Evolutionary conservation across 768 basidiomycete genomes (phyloP), one percentile per base, ranked within the genome.

Genomic region (Tephrocybe sp.): DNA sequence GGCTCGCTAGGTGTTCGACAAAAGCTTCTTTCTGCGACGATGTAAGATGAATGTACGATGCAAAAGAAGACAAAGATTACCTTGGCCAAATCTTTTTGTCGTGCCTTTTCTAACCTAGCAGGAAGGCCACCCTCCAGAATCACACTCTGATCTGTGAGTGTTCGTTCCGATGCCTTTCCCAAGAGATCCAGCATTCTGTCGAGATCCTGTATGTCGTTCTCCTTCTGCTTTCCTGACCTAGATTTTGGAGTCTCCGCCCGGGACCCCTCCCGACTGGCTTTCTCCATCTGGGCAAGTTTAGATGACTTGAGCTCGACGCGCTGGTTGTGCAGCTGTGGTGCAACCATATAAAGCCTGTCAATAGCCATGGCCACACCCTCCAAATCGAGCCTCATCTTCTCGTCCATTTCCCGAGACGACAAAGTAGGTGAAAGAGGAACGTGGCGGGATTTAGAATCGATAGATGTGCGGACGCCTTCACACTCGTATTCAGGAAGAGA

Each of bases 311-410:
- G 79, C 65, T 95, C 94, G n/a, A 90, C 92, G 0, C 97, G 83
- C 66, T 99, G 96, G 63, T 95, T 87, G 52, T 87, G 82, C 36
- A 98, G 68, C 65, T 96, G 94, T 0, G 96, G 95, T 0, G 92
- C 84, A 26, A 87, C 89, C 7, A 80, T 67, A 65, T 97, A 92
- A 10, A 98, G 71, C 33, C 93, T 76, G 64, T 96, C 94, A 60
- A 99, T 95, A 26, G 97, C 94, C 65, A 80, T 78, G 0, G 90
- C 82, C 39, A 98, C 84, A 10, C 79, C 76, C 58, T 97, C 93
- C 16, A 98, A 74, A 65, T 98, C 96, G 61, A 89, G 68, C 45
- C 82, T 71, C 82, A 86, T 89, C 73, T 95, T 95, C 67, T 93
- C 92, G 65, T 79, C 82, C 42, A 63, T 54, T 16, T 63, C 60